phyloP scores from a whole-genome alignment of 1,139 yeast species.

The Candida pseudocylindracea region DNA sequence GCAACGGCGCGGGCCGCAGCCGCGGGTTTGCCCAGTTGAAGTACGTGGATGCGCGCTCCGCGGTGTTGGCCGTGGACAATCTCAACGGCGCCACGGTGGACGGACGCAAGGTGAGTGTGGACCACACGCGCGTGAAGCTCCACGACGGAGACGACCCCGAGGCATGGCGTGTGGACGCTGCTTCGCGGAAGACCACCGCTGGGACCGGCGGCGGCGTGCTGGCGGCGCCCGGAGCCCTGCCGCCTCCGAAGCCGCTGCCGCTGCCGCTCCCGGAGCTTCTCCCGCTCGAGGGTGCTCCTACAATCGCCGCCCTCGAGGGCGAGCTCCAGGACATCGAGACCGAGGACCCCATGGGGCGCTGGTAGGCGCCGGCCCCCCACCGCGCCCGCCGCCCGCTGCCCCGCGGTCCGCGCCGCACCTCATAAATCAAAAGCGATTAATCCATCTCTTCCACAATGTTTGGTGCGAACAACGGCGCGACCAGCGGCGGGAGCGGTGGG shows the following conservation, averaged over 20 bases:
- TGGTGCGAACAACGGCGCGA: conserved; percentile 1
- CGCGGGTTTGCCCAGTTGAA: conserved; percentile 68
- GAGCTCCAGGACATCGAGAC: neutral
- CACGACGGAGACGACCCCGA: conserved; percentile 28
- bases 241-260: conserved; percentile 1
- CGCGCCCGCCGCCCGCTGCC: too few relatives aligned
- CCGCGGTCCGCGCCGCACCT: neutral
- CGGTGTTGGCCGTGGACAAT: conserved; percentile 77
- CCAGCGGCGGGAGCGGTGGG: conserved; percentile 1
- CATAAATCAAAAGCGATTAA: conserved; percentile 2
- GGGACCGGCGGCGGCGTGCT: too few relatives aligned
- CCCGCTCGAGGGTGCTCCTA: neutral
- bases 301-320: too few relatives aligned
- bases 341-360: neutral
- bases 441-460: neutral
- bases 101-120: conserved; percentile 42
- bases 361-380: too few relatives aligned
- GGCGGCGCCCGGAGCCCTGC: too few relatives aligned
- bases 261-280: neutral
- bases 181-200: too few relatives aligned
- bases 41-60: conserved; percentile 63
- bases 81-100: conserved; percentile 47
- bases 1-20: conserved; percentile 35
- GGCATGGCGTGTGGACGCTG: conserved; percentile 5
- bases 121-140: conserved; percentile 49